A percentile compares a stretch with the other conserved stretches of the same genome.
Evolutionary conservation across 495 filamentous ascomycete genomes (phyloP).

Genomic region (Talaromyces wortmannii): DNA sequence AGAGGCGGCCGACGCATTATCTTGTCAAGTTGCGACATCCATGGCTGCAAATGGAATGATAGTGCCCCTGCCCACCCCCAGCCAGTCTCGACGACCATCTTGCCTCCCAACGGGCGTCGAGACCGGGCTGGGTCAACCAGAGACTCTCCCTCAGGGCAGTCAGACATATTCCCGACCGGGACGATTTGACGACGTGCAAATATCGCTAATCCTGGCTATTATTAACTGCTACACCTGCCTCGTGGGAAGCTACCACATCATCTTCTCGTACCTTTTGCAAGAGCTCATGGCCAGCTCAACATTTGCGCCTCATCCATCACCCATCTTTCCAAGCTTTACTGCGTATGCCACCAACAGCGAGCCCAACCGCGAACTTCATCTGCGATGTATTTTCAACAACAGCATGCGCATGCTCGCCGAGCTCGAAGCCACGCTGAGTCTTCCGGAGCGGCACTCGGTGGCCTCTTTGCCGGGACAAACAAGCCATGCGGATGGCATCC

Average conservation of each 20-base stretch:
- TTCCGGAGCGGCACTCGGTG: not conserved
- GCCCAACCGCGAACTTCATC: not conserved
- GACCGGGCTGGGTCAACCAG: not conserved
- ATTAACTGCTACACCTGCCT: slow-evolving; percentile 8
- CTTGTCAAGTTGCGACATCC: not conserved
- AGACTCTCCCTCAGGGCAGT: not conserved
- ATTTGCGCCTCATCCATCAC: not conserved
- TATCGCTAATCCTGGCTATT: slow-evolving; percentile 2
- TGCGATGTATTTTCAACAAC: not conserved
- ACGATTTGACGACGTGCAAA: slow-evolving; percentile 5
- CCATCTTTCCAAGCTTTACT: not conserved
- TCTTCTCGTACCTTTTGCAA: slow-evolving; percentile 3
- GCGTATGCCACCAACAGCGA: not conserved
- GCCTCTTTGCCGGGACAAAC: not conserved
- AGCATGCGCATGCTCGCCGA: not conserved
- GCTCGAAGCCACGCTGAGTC: not conserved
- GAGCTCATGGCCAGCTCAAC: not conserved
- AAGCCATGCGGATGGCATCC: not conserved
- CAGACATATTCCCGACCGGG: not conserved
- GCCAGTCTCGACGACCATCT: not conserved
- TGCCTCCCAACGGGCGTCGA: not conserved
- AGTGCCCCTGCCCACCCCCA: not conserved
- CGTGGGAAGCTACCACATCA: slow-evolving; percentile 1
- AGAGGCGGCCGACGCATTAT: not conserved
- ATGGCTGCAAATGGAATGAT: not conserved